phyloP scores from a whole-genome alignment of 2,329 filamentous ascomycete genomes.

The Ophiostoma sp. region DNA sequence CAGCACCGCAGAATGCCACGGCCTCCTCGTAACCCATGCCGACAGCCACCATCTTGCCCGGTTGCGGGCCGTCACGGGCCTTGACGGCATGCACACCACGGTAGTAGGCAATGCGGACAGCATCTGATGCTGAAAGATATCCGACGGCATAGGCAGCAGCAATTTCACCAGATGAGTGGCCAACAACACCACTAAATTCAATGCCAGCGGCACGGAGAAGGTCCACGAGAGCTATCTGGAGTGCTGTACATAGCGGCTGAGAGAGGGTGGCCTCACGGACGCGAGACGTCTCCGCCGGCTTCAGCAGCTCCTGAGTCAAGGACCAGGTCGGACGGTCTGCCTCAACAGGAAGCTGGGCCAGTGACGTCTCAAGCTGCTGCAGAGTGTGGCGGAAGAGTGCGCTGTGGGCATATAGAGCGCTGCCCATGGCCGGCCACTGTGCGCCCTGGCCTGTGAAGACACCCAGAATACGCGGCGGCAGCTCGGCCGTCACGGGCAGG shows the following conservation, averaged over 20 bases:
- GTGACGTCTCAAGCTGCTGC: constrained; percentile 20
- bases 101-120: constrained; percentile 44
- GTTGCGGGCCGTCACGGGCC: constrained; percentile 28
- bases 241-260: constrained; percentile 55
- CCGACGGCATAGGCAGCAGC: constrained; percentile 46
- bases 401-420: constrained; percentile 33
- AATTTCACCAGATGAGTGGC: constrained; percentile 48
- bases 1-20: constrained; percentile 31
- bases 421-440: constrained; percentile 36
- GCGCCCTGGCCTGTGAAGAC: constrained; percentile 30
- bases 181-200: constrained; percentile 38
- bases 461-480: constrained; percentile 24
- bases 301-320: constrained; percentile 24
- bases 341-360: constrained; percentile 22
- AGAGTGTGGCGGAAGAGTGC: constrained; percentile 21
- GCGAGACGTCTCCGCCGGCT: constrained; percentile 23
- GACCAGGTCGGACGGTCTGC: constrained; percentile 27
- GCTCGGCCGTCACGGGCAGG: not conserved
- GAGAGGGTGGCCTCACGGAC: constrained; percentile 41
- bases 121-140: constrained; percentile 38
- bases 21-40: constrained; percentile 37
- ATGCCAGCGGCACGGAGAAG: constrained; percentile 35
- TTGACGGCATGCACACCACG: constrained; percentile 41
- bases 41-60: constrained; percentile 41
- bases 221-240: constrained; percentile 49